phyloP scores from a whole-genome alignment of 371 early-diverging fungal genomes.

The Blakeslea trispora region DNA sequence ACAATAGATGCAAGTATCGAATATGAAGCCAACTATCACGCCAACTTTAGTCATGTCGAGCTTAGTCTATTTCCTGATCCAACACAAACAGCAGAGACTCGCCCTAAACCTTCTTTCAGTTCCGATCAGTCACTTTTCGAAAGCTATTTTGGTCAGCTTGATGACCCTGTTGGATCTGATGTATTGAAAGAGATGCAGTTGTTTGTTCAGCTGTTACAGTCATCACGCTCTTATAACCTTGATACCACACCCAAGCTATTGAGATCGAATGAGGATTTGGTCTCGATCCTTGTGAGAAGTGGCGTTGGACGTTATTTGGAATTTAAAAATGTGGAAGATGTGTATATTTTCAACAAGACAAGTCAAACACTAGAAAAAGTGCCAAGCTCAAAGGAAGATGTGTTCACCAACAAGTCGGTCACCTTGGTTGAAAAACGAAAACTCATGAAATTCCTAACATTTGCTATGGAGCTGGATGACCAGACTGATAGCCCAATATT shows the following conservation, averaged over 20 bases:
- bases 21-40: conserved; percentile 20
- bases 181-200: neutral
- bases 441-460: conserved; percentile 86
- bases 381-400: conserved; percentile 92
- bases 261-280: conserved; percentile 70
- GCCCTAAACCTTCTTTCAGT: neutral
- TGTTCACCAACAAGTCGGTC: conserved; percentile 80
- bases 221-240: conserved; percentile 68
- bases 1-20: conserved; percentile 1
- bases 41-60: conserved; percentile 19
- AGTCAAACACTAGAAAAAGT: conserved; percentile 54
- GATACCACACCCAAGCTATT: conserved; percentile 84
- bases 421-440: conserved; percentile 83
- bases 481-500: too few relatives aligned
- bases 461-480: conserved; percentile 56
- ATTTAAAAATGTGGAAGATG: conserved; percentile 80
- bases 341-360: conserved; percentile 55
- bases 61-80: neutral
- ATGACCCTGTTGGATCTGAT: neutral
- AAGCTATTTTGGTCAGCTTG: neutral
- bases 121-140: conserved; percentile 9
- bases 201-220: conserved; percentile 38
- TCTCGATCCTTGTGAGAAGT: conserved; percentile 77
- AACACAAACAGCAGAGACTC: neutral
- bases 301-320: conserved; percentile 87